Evolutionary conservation across 345 rosid species (phyloP), one percentile per base, ranked within the genome.

Genomic region (Passiflora organensis): DNA sequence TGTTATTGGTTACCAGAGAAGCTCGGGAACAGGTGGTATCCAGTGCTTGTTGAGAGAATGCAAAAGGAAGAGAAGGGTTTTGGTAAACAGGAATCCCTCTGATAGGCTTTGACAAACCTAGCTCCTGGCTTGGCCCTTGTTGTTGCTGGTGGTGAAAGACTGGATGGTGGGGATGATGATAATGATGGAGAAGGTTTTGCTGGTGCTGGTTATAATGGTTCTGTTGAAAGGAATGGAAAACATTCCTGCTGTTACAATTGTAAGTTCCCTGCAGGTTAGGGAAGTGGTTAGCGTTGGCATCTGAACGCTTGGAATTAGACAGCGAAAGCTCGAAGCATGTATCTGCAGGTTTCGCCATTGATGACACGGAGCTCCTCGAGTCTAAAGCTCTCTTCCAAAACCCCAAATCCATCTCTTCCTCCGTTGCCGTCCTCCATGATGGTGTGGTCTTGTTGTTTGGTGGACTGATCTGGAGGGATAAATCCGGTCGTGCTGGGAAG

Each of bases 1-100:
- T 77, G 39, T 59, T 56, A 25, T 48, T 41, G 39, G 57, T 60
- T 38, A 28, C 51, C 18, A 82, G 65, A 62, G 78, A 38, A 43
- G 81, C 51, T 58, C 74, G 51, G 21, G 43, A 46, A 14, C 22
- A 5, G 39, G 43, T 53, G 18, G 32, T 43, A 32, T 57, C 84
- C 24, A 72, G 43, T 18, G 69, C 19, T 36, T 71, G 82, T 9
- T 69, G 53, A 43, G 62, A 34, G 56, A 80, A 79, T 51, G 88
- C 74, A 59, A 79, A 77, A 53, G 77, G 52, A 39, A 71, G 39
- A 55, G 75, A 75, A 58, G 65, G 79, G 72, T 70, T 83, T 58
- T 85, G 95, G 72, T 84, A 77, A 2, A 89, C 75, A 21, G 99
- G 91, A 63, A 83, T 80, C 63, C 97, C 97, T 72, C 84, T 82